Conservation (phyloP, 768 basidiomycete genomes). For the Lepiota subincarnata region DNA sequence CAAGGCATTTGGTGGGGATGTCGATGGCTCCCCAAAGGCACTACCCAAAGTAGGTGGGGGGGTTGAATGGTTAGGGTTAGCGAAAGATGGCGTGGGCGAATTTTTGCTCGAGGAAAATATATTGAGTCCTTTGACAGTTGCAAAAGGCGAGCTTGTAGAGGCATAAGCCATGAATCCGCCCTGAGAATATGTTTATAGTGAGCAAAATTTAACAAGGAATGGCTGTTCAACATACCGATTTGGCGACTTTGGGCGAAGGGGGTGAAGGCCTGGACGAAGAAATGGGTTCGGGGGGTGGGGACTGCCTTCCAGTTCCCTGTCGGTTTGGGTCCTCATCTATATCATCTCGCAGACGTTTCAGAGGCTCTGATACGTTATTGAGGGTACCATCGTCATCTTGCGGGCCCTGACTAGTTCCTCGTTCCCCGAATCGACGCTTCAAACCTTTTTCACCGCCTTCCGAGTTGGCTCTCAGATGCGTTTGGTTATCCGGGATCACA, state of each 20-base stretch:
- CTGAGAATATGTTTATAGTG: conserved; percentile 25
- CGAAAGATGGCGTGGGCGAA: conserved; percentile 16
- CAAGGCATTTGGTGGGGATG: conserved; percentile 21
- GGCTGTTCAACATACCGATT: conserved; percentile 34
- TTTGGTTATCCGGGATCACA: conserved; percentile 14
- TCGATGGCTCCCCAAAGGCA: conserved; percentile 5
- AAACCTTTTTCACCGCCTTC: conserved; percentile 57
- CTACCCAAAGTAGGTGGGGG: conserved; percentile 7
- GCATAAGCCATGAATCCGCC: conserved; percentile 81
- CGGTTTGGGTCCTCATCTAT: conserved; percentile 61
- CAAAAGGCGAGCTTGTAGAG: conserved; percentile 69
- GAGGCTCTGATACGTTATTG: conserved; percentile 30
- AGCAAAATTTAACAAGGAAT: conserved; percentile 8
- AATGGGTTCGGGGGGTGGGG: conserved; percentile 64
- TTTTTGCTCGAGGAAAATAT: conserved; percentile 40
- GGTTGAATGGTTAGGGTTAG: conserved; percentile 16
- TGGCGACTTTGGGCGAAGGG: conserved; percentile 28
- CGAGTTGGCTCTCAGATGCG: conserved; percentile 32
- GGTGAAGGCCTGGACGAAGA: conserved; percentile 28
- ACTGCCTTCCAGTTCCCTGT: conserved; percentile 52
- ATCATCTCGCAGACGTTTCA: conserved; percentile 63
- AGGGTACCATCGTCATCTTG: conserved; percentile 22
- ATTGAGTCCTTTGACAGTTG: conserved; percentile 66
- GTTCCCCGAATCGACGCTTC: conserved; percentile 68
- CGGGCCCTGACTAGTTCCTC: conserved; percentile 61